A percentile compares a stretch with the other conserved stretches of the same genome.
Conservation (phyloP, 2,329 filamentous ascomycete genomes). For the Neopestalotiopsis sp. region DNA sequence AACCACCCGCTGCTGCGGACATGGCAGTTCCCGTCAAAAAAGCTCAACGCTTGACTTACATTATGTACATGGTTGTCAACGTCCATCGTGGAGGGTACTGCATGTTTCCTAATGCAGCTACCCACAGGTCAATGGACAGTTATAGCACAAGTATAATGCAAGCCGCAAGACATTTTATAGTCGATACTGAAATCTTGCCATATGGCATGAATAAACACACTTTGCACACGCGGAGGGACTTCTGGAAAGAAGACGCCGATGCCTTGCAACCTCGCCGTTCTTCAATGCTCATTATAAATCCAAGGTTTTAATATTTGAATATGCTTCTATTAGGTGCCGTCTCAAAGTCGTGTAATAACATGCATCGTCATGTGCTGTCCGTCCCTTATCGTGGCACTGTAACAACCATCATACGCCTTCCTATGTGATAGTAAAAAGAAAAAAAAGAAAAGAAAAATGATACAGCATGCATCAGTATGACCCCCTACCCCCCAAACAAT, state of each 20-base stretch:
- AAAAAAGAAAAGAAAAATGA: not conserved
- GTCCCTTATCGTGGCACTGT: conserved; percentile 3
- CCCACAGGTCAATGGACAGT: no score
- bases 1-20: not conserved
- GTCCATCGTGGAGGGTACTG: no score
- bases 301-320: not conserved
- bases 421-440: not conserved
- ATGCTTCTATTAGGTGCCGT: conserved; percentile 11
- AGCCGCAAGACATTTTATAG: no score
- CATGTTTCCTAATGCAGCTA: no score
- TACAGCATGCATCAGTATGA: not conserved
- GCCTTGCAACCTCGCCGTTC: no score
- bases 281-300: not conserved
- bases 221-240: not conserved
- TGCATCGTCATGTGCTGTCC: conserved; percentile 11
- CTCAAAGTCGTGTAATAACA: conserved; percentile 9
- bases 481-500: not conserved
- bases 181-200: no score
- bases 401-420: conserved; percentile 12
- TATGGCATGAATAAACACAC: not conserved
- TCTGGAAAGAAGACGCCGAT: no score
- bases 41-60: not conserved
- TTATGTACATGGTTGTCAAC: not conserved
- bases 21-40: not conserved
- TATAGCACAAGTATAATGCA: no score